Conservation (phyloP, 2,329 filamentous ascomycete genomes). For the Penicillium paneum region DNA sequence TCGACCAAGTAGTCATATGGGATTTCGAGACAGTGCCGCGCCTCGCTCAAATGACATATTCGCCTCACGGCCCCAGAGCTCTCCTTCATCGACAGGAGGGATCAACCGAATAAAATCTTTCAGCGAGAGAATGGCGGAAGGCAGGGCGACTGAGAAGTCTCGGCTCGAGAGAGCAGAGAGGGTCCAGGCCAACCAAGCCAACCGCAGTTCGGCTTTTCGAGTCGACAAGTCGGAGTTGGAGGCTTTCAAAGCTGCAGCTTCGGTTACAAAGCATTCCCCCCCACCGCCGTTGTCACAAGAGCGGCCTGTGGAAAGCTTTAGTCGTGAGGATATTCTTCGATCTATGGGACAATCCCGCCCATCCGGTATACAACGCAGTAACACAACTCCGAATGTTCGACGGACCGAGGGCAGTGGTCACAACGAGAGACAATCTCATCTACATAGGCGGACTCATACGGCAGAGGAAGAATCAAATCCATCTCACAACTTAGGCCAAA, state of each 20-base stretch:
- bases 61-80: slow-evolving; percentile 25
- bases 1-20: slow-evolving; percentile 33
- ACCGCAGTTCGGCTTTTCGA: slow-evolving; percentile 44
- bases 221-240: slow-evolving; percentile 46
- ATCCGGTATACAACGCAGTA: slow-evolving; percentile 33
- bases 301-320: slow-evolving; percentile 53
- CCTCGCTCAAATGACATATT: slow-evolving; percentile 25
- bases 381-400: slow-evolving; percentile 34
- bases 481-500: slow-evolving; percentile 20
- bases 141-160: slow-evolving; percentile 46
- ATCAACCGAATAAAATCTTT: slow-evolving; percentile 58
- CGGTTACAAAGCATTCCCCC: slow-evolving; percentile 27
- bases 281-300: slow-evolving; percentile 49
- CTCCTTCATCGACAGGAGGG: slow-evolving; percentile 25
- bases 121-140: slow-evolving; percentile 78
- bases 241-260: slow-evolving; percentile 39
- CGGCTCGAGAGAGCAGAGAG: slow-evolving; percentile 39
- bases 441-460: slow-evolving; percentile 24
- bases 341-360: slow-evolving; percentile 31
- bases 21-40: slow-evolving; percentile 25
- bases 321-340: slow-evolving; percentile 59
- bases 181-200: slow-evolving; percentile 37
- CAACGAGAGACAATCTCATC: slow-evolving; percentile 20
- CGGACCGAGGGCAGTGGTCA: slow-evolving; percentile 8
- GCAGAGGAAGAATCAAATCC: slow-evolving; percentile 20